These are phyloP conservation scores for Coniella lustricola DNA, from an alignment of 2,329 filamentous ascomycete genomes.

Conservation along the genomic window DNA sequence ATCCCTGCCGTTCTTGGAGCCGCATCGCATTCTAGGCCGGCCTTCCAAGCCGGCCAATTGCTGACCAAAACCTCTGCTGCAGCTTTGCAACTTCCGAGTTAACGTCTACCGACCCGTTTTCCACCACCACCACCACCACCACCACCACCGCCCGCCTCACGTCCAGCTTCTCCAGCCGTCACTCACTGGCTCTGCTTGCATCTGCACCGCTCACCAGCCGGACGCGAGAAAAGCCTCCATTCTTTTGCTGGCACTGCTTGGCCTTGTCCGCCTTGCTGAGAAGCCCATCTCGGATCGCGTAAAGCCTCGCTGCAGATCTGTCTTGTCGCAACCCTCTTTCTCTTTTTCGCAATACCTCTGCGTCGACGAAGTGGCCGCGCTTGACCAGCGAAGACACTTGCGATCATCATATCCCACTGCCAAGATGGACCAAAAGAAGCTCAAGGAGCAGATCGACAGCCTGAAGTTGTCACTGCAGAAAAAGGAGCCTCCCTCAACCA, in stretches of 20 bases:
- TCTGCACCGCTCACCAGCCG: neutral
- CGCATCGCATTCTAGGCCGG: too few species aligned
- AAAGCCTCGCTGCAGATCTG: neutral
- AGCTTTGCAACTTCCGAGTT: too few species aligned
- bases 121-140: too few species aligned
- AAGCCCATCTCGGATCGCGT: neutral
- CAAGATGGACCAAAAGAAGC: slow-evolving; percentile 69
- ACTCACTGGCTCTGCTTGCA: neutral
- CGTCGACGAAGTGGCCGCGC: neutral
- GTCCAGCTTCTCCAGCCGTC: neutral
- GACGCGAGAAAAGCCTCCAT: neutral
- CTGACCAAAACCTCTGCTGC: too few species aligned
- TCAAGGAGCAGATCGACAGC: slow-evolving; percentile 68
- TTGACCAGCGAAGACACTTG: neutral
- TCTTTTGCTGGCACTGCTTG: neutral
- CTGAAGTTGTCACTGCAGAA: slow-evolving; percentile 71
- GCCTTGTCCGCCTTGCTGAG: too few species aligned
- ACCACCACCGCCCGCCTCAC: too few species aligned
- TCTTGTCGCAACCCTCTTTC: neutral
- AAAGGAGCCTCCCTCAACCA: slow-evolving; percentile 65
- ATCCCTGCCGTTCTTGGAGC: too few species aligned
- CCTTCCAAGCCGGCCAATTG: too few species aligned
- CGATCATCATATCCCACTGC: neutral
- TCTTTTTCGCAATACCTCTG: neutral
- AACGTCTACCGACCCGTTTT: too few species aligned